Percentiles rank a stretch among this genome's conserved stretches.
Evolutionary conservation across 345 rosid species (phyloP).

Genomic region (Toxicodendron radicans): DNA sequence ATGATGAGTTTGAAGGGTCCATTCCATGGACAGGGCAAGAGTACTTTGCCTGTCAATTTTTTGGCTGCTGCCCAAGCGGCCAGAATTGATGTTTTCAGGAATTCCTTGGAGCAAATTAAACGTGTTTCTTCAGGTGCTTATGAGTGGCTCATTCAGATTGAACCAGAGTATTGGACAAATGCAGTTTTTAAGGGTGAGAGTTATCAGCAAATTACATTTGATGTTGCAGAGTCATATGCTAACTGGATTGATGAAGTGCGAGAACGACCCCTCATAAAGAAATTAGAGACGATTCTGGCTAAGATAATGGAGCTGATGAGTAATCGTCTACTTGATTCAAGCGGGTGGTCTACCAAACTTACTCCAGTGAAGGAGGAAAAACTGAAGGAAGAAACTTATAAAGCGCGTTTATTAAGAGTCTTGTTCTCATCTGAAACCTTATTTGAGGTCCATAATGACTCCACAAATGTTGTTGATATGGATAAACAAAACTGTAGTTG

Average conservation of each 20-base stretch:
- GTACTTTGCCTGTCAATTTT: conserved; percentile 58
- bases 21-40: conserved; percentile 79
- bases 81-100: conserved; percentile 56
- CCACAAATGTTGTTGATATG: conserved; percentile 70
- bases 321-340: conserved; percentile 41
- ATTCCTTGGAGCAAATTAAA: conserved; percentile 57
- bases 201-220: conserved; percentile 56
- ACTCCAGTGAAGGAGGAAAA: conserved; percentile 73
- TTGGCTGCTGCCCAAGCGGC: conserved; percentile 78
- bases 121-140: conserved; percentile 65
- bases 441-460: conserved; percentile 84
- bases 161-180: conserved; percentile 67
- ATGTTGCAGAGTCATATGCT: conserved; percentile 55
- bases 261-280: conserved; percentile 66
- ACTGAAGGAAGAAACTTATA: conserved; percentile 54
- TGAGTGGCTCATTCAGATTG: conserved; percentile 79
- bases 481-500: conserved; percentile 67
- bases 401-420: conserved; percentile 53
- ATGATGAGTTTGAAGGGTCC: conserved; percentile 71
- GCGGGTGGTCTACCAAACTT: conserved; percentile 57
- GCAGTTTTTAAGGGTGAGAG: conserved; percentile 73
- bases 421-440: conserved; percentile 74
- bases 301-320: conserved; percentile 61
- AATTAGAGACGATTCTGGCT: conserved; percentile 50
- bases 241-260: conserved; percentile 76